Base-by-base conservation (phyloP, 1,139 yeast species). In the Ogataea hybrid region DNA sequence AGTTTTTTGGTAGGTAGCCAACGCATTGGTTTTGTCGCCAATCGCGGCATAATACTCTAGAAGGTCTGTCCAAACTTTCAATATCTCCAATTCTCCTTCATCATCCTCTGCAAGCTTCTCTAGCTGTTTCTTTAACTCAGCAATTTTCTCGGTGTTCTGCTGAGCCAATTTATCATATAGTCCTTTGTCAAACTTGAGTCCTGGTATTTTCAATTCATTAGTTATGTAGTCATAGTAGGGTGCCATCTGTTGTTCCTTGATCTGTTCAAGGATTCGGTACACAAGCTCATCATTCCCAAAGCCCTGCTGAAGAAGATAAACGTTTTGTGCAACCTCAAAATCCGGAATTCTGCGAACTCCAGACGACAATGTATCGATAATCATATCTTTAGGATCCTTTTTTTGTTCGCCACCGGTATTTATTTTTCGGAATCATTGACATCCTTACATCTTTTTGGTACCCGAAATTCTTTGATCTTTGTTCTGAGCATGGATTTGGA, bases 31-130 rank as follows among this genome's bases (percentile, higher is more conserved):
- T 50, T 81, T 74, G 62, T 90, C 96, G 50, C 96, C 89, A 54
- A 89, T 86, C 50, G 71, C 70, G 8, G 97, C 82, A 63, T 88
- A 90, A 62, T 84, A 88, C 60, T 90, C 95, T 20, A 96, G 97
- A 35, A 92, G 77, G 58, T 81, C 79, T 43, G 81, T 75, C 74
- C 90, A 84, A 31, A 84, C 81, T 50, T 83, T 83, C 9, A 87
- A 80, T 33, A 81, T 75, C 58, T 89, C 96, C 55, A 85, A 69
- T 58, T 87, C 95, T 31, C 95, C 95, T 61, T 92, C 97, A 58
- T 88, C 96, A 46, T 85, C 88, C 45, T 79, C 84, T 55, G 86
- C 90, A 22, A 94, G 86, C 53, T 80, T 84, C 46, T 76, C 77
- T 50, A 92, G 81, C 42, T 75, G 69, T 43, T 72, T 73, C 57